Base-by-base conservation (phyloP, 306 rosid genomes). In the Elaeagnus macrophylla region DNA sequence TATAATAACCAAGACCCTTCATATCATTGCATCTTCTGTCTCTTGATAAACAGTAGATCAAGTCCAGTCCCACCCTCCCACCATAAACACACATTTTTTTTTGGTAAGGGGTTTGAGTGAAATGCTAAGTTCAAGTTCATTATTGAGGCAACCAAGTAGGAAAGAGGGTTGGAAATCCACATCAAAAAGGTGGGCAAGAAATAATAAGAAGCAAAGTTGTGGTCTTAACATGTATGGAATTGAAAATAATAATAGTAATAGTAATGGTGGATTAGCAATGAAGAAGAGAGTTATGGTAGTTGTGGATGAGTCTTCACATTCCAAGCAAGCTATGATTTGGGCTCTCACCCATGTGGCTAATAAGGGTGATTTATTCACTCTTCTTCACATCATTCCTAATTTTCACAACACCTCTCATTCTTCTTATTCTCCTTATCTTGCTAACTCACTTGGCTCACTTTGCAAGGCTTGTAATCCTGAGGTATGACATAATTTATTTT, bases 301-400 rank as follows among this genome's bases (percentile, higher is more conserved):
- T 49, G 89, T 91, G 66, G 99, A 91, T 73, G 79, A 64, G 5
- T 52, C 87, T 39, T 67, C 85, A 13, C 82, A 84, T 57, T 84
- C 99, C 40, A 87, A 75, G 57, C 94, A 84, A 75, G 99, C 99
- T 38, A 77, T 88, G 79, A 65, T 84, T 75, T 91, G 99, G 99
- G 96, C 97, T 9, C 91, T 90, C 53, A 81, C 89, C 2, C 88
- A 90, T 72, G 75, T 81, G 0, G 94, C 74, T 20, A 78, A 80
- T 48, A 84, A 76, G 91, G 84, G 82, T 60, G 97, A 90, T 25
- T 25, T 25, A 25, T 5, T 25, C 32, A 25, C 32, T 25, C 32
- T 25, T 25, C 32, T 25, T 25, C 89, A 76, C 37, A 57, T 91
- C 44, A 58, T 86, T 37, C 79, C 88, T 69, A 7, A 51, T 62